These are phyloP conservation scores for Citrus trifoliata DNA, from an alignment of 345 rosid species.

Conservation along the genomic window DNA sequence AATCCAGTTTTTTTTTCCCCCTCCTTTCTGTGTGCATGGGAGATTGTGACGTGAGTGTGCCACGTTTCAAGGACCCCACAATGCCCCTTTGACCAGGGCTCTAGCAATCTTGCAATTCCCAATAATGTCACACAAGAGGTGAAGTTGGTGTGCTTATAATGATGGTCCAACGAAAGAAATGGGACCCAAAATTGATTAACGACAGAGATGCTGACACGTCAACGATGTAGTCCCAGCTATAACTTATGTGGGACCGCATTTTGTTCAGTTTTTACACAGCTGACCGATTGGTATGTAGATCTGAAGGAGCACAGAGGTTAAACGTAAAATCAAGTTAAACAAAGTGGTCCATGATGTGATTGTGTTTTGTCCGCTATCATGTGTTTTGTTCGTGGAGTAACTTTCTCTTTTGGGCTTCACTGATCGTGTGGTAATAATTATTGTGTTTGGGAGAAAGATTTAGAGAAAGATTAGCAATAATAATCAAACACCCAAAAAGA, in stretches of 20 bases:
- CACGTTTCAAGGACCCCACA: conserved; percentile 15
- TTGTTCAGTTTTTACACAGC: background rate
- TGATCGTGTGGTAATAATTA: background rate
- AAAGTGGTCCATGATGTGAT: background rate
- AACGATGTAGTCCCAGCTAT: accelerated
- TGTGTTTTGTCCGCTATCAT: background rate
- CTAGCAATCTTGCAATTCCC: background rate
- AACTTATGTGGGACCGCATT: background rate
- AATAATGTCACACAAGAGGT: conserved; percentile 7
- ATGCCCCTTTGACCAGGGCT: conserved; percentile 21
- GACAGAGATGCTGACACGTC: background rate
- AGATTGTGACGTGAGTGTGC: conserved; percentile 10
- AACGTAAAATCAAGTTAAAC: background rate
- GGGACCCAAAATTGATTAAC: background rate
- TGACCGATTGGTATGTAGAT: conserved; percentile 4
- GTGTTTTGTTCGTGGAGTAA: background rate
- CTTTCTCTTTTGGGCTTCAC: background rate
- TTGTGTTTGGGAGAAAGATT: background rate
- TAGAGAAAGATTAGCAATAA: background rate
- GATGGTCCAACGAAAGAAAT: background rate
- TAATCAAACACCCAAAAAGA: background rate
- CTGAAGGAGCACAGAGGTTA: background rate
- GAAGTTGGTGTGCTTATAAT: conserved; percentile 21
- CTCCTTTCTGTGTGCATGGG: background rate
- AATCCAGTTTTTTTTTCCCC: conserved; percentile 38